Percentiles rank a stretch among this genome's conserved stretches.
These are phyloP conservation scores for Sonneratia alba DNA, from an alignment of 345 rosid genomes.

Conservation along the genomic window DNA sequence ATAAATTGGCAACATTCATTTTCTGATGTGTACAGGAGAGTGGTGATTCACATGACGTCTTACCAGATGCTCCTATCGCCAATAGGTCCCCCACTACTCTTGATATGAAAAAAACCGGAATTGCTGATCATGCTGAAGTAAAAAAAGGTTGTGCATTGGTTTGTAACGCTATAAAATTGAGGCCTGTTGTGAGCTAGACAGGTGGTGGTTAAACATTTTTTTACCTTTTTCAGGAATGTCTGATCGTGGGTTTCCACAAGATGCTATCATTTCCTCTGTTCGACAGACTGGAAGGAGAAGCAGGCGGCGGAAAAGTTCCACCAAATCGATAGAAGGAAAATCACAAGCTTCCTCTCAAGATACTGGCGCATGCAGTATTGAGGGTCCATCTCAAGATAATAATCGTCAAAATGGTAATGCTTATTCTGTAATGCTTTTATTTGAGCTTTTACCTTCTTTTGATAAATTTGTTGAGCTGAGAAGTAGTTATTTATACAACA, in stretches of 20 bases:
- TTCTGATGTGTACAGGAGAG: too few species aligned
- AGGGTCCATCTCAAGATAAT: slow-evolving; percentile 14
- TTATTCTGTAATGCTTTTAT: too few species aligned
- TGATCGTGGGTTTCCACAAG: slow-evolving; percentile 31
- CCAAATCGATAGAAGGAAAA: slow-evolving; percentile 38
- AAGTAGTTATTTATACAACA: too few species aligned
- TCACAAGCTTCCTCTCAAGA: slow-evolving; percentile 20
- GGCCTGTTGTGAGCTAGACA: too few species aligned
- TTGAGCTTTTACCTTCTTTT: too few species aligned
- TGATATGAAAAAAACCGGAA: slow-evolving; percentile 16
- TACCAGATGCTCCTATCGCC: slow-evolving; percentile 7
- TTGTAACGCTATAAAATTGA: too few species aligned
- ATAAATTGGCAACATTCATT: too few species aligned
- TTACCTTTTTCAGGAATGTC: too few species aligned
- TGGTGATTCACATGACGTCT: slow-evolving; percentile 4
- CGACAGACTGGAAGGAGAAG: slow-evolving; percentile 52
- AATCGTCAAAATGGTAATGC: not conserved
- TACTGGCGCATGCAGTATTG: slow-evolving; percentile 20
- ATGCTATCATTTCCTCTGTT: slow-evolving; percentile 36
- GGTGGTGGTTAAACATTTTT: too few species aligned
- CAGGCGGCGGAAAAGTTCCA: slow-evolving; percentile 62
- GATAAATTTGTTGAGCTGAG: too few species aligned
- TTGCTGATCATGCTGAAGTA: slow-evolving; percentile 21
- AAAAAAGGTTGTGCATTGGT: slow-evolving; percentile 36
- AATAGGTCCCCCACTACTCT: slow-evolving; percentile 15